These are phyloP conservation scores for Rasamsonia emersonii DNA, from an alignment of 2,329 filamentous ascomycete genomes.

Conservation along the genomic window DNA sequence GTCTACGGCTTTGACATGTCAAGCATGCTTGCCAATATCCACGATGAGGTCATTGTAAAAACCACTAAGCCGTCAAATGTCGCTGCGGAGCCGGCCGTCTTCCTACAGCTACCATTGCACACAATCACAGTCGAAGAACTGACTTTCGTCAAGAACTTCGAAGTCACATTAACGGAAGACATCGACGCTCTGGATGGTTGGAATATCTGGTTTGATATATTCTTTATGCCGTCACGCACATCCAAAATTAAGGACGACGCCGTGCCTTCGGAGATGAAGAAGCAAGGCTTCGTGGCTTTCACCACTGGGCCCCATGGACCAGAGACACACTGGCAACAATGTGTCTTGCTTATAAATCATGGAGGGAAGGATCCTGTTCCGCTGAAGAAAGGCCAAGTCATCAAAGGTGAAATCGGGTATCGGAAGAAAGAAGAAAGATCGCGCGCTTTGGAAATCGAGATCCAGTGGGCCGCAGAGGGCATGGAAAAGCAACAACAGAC, in stretches of 20 bases:
- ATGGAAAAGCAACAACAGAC: slow-evolving; percentile 32
- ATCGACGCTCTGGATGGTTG: slow-evolving; percentile 73
- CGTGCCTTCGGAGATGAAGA: slow-evolving; percentile 51
- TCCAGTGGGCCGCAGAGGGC: slow-evolving; percentile 51
- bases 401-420: slow-evolving; percentile 64
- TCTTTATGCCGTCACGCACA: slow-evolving; percentile 62
- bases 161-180: slow-evolving; percentile 51
- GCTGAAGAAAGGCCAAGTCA: slow-evolving; percentile 46
- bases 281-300: slow-evolving; percentile 62
- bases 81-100: slow-evolving; percentile 50
- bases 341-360: slow-evolving; percentile 61
- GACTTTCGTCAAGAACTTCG: slow-evolving; percentile 62
- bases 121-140: slow-evolving; percentile 63
- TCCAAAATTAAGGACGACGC: slow-evolving; percentile 46
- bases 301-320: slow-evolving; percentile 72
- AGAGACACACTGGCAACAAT: slow-evolving; percentile 87
- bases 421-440: slow-evolving; percentile 60
- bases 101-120: slow-evolving; percentile 70
- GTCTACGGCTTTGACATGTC: slow-evolving; percentile 95
- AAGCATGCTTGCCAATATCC: slow-evolving; percentile 75
- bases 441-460: slow-evolving; percentile 57
- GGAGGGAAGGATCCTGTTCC: slow-evolving; percentile 38
- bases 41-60: slow-evolving; percentile 73
- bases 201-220: slow-evolving; percentile 88
- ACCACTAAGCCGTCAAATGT: slow-evolving; percentile 53